These are phyloP conservation scores for Aspergillus calidoustus DNA, from an alignment of 2,329 filamentous ascomycete genomes.

Conservation along the genomic window DNA sequence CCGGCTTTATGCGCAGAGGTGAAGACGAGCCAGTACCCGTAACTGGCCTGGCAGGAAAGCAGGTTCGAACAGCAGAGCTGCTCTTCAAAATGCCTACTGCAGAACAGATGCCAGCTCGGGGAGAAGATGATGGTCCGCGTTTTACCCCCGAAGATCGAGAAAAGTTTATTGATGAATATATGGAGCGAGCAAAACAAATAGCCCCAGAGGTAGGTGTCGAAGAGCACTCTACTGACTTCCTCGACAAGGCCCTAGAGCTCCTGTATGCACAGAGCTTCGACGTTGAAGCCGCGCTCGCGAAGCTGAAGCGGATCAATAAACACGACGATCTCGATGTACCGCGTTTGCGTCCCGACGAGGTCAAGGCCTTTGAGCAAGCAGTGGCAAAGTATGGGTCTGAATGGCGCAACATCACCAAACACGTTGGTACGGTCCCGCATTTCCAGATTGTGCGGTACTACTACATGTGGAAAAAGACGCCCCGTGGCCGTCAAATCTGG, in stretches of 20 bases:
- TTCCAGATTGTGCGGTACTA: constrained; percentile 88
- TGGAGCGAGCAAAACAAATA: constrained; percentile 69
- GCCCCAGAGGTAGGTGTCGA: constrained; percentile 72
- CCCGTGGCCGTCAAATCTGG: constrained; percentile 85
- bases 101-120: constrained; percentile 52
- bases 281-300: constrained; percentile 69
- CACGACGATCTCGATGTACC: constrained; percentile 81
- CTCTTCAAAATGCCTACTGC: constrained; percentile 76
- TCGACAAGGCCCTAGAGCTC: constrained; percentile 79
- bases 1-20: constrained; percentile 82
- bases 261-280: constrained; percentile 76
- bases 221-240: constrained; percentile 79
- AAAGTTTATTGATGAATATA: constrained; percentile 74
- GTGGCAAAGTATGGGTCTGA: constrained; percentile 91
- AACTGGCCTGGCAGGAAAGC: constrained; percentile 60
- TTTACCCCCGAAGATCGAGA: constrained; percentile 50
- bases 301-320: constrained; percentile 70
- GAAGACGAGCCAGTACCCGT: constrained; percentile 69
- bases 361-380: constrained; percentile 90
- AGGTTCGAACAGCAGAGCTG: constrained; percentile 73
- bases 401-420: constrained; percentile 77
- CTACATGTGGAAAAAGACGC: constrained; percentile 97
- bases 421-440: constrained; percentile 77
- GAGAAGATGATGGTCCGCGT: constrained; percentile 46
- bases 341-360: constrained; percentile 73